Conservation (phyloP, 805 yeast species). For the Candida ipomoeae region DNA sequence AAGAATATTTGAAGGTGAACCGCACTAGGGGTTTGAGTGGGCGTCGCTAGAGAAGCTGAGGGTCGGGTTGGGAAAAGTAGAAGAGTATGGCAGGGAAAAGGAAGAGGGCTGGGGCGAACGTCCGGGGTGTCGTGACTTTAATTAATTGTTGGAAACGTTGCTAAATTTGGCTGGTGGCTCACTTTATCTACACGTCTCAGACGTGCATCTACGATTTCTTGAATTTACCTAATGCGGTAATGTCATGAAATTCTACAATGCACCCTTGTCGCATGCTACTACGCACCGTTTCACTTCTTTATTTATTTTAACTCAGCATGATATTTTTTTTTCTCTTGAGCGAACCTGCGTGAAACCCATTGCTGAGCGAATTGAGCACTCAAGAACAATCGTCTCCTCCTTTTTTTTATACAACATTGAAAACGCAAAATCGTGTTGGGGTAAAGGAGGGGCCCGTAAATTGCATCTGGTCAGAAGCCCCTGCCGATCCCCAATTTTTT, state of each 20-base stretch:
- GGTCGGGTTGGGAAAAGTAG: background rate
- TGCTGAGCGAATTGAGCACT: too few relatives aligned
- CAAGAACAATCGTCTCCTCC: too few relatives aligned
- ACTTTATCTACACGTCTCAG: conserved; percentile 1
- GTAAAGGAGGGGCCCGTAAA: background rate
- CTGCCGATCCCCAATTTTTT: background rate
- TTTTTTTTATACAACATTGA: too few relatives aligned
- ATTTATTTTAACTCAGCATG: background rate
- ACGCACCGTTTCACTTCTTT: background rate
- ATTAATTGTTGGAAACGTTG: background rate
- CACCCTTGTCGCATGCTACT: background rate
- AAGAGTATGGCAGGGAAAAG: background rate
- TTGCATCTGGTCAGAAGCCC: background rate
- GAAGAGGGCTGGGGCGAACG: too few relatives aligned
- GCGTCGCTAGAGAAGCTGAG: background rate
- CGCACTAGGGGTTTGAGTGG: background rate
- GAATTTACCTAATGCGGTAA: conserved; percentile 5
- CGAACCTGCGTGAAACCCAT: too few relatives aligned
- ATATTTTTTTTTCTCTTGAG: too few relatives aligned
- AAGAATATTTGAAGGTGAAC: background rate
- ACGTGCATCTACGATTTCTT: background rate
- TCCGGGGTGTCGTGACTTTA: background rate
- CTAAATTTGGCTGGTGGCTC: background rate
- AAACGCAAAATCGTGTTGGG: too few relatives aligned
- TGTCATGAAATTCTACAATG: background rate